Evolutionary conservation across 176 grass and related monocot species (phyloP), one percentile per base, ranked within the genome.

Genomic region (Aegilops longissima): DNA sequence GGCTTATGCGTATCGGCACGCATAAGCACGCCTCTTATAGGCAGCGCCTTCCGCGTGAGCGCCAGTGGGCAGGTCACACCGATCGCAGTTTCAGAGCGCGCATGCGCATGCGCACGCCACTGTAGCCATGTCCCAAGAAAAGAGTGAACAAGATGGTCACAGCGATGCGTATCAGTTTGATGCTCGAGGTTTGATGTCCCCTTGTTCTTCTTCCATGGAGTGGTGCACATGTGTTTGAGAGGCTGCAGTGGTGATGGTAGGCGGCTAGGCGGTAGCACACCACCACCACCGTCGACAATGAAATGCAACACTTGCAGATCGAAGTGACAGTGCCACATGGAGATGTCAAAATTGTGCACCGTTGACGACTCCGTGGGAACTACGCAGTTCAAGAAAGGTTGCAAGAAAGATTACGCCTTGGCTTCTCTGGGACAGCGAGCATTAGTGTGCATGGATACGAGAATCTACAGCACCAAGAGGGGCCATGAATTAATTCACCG

Each of bases 61-160:
- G 73, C 4, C 73, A 76, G 73, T 20, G 64, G 65, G 52, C 52
- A 78, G 36, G 64, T 88, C 35, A n/a, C 56, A 47, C 39, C 11
- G 24, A 33, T 62, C 9, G 21, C 23, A 34, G 59, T 36, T 59
- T 59, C 18, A 51, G 36, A 85, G 35, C 71, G 12, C 27, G 23
- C 70, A 65, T 24, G 12, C 27, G 23, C 70, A 66, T 9, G 76
- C 58, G 80, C 27, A 33, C n/a, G 47, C 64, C 63, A 70, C n/a
- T 12, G 39, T 77, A 12, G 9, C 24, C 12, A 70, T 21, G 65
- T 75, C 45, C 12, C 21, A 64, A 45, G 25, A 51, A 78, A 58
- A 64, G 30, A 84, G 54, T 30, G 81, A 79, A 84, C 39, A 14
- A 86, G 69, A 86, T 86, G 68, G 70, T 29, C 6, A 81, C 59